Evolutionary conservation across 2,329 filamentous ascomycete genomes (phyloP), one percentile per base, ranked within the genome.

Genomic region (Fusarium azukiicola): DNA sequence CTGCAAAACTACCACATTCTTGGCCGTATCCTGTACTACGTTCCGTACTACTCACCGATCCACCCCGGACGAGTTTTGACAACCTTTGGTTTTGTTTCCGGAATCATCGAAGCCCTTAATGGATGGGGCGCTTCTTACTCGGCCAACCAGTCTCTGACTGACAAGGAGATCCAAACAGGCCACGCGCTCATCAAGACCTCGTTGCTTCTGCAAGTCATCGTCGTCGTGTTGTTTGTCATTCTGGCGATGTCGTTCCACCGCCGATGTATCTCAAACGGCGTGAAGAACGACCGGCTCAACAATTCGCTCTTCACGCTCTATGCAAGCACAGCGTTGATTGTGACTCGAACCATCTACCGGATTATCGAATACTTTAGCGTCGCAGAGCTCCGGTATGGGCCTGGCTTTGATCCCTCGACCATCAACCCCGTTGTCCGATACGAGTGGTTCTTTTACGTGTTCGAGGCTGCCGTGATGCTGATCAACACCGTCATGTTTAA

Each of bases 1-100:
- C 88, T 93, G 6, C 90, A 92, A 71, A 94, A 94, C 81, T 95
- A 94, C 84, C 90, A 93, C 79, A 90, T 94, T 71, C 90, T 95
- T 36, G 91, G 91, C 4, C 90, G 93, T 7, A 88, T 93, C 17
- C 87, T 95, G 27, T 92, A 92, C 83, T 92, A 84, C 66, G 88
- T 93, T 5, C 93, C 93, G 0, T 92, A 94, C 81, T 88, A 92
- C 72, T 89, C 93, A 0, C 93, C 92, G 0, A 84, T 92, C 44
- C 86, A 90, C 50, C 89, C 90, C 0, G 86, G 87, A 32, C 84
- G 87, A 38, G 88, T 91, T 21, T 80, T 91, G 21, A 87, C 87
- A 9, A 90, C 87, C 3, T 92, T 92, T 75, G 88, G 87, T 19
- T 86, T 85, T 46, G 78, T 92, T 50, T 92, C 90, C 27, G 83